Conservation (phyloP, 1,284 basidiomycete species). For the Marasmius oreades region DNA sequence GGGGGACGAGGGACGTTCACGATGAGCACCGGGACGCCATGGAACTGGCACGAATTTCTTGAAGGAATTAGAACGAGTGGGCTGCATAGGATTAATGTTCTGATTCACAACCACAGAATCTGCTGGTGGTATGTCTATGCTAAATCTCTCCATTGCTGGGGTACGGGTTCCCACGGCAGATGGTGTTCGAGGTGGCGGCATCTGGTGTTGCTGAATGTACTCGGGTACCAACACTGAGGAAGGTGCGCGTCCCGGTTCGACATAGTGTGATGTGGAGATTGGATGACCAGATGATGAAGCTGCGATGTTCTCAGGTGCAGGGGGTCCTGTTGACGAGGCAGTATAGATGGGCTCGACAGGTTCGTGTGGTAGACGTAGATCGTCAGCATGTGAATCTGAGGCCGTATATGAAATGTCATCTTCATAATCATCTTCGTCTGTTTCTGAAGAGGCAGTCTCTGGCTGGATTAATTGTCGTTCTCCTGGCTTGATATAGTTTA, state of each 20-base stretch:
- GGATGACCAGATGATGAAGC: neutral
- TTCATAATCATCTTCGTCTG: neutral
- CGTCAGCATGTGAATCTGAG: neutral
- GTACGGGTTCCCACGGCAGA: constrained; percentile 2
- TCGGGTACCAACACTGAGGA: neutral
- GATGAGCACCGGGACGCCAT: neutral
- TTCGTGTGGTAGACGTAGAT: neutral
- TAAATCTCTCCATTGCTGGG: constrained; percentile 10
- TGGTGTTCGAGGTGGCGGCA: neutral
- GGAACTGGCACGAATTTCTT: neutral
- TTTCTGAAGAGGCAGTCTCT: neutral
- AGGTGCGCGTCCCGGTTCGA: neutral
- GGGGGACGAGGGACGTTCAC: constrained; percentile 8
- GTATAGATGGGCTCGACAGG: neutral
- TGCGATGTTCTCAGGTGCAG: neutral
- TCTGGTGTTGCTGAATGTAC: neutral
- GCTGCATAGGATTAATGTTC: constrained; percentile 3
- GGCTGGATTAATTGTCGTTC: neutral
- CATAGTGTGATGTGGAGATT: neutral
- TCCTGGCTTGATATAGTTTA: neutral
- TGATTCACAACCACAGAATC: constrained; percentile 9
- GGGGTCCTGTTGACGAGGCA: neutral
- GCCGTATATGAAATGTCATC: constrained; percentile 1
- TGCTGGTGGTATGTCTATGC: constrained; percentile 10
- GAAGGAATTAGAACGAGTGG: constrained; percentile 4